phyloP scores from a whole-genome alignment of 106 monocot genomes.

The Triglochin maritima region DNA sequence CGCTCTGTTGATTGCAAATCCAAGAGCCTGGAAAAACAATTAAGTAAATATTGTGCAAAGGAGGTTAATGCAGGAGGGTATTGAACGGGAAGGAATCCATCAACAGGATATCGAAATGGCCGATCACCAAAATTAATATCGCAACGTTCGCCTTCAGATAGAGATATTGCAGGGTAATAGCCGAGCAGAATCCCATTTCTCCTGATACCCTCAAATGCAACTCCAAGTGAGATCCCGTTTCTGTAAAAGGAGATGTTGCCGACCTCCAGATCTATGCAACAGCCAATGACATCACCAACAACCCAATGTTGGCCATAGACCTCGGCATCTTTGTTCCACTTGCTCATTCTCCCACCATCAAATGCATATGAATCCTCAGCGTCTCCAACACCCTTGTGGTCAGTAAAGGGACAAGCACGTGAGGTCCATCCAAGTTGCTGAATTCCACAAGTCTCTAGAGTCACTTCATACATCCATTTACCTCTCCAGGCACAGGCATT shows the following conservation, averaged over 20 bases:
- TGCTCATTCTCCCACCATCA: constrained; percentile 87
- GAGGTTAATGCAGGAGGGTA: constrained; percentile 36
- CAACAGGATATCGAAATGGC: constrained; percentile 74
- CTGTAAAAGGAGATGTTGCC: constrained; percentile 72
- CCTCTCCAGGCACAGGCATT: constrained; percentile 71
- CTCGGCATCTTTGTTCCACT: constrained; percentile 73
- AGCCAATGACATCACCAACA: constrained; percentile 93
- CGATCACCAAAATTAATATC: constrained; percentile 83
- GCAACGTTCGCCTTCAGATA: constrained; percentile 92
- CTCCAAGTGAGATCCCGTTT: constrained; percentile 77
- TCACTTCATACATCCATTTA: constrained; percentile 98
- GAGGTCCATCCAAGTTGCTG: constrained; percentile 98
- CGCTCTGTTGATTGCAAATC: constrained; percentile 57
- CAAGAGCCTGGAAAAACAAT: constrained; percentile 58
- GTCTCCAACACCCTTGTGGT: constrained; percentile 90
- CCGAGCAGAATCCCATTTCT: constrained; percentile 41
- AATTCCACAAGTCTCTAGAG: constrained; percentile 77
- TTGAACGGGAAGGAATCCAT: constrained; percentile 71
- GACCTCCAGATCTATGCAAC: constrained; percentile 81
- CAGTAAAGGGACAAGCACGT: constrained; percentile 66
- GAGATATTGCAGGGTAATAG: constrained; percentile 84
- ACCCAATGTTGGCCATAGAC: constrained; percentile 85
- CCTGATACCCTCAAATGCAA: constrained; percentile 64
- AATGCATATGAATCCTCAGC: constrained; percentile 87
- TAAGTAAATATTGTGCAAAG: constrained; percentile 48